phyloP scores from a whole-genome alignment of 2,329 filamentous ascomycete species.

The Chrysoporthe deuterocubensis region DNA sequence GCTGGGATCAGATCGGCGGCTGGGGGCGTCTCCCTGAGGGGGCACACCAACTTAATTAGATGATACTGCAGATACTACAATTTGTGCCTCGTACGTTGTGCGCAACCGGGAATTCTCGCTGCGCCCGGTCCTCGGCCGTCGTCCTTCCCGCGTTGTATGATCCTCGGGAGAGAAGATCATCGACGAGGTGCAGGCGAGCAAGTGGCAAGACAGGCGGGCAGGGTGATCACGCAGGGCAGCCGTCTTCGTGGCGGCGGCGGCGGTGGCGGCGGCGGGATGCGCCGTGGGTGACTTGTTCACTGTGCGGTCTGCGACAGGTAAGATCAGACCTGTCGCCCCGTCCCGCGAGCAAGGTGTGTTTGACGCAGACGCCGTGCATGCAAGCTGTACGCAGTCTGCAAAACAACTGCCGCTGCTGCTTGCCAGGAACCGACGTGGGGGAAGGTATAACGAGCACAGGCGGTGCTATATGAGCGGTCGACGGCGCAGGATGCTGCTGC shows the following conservation, averaged over 20 bases:
- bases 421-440: slow-evolving; percentile 16
- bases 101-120: too few relatives aligned
- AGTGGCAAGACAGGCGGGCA: not conserved
- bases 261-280: too few relatives aligned
- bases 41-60: not conserved
- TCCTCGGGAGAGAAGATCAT: not conserved
- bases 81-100: not conserved
- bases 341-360: slow-evolving; percentile 10
- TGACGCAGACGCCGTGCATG: slow-evolving; percentile 9
- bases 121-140: too few relatives aligned
- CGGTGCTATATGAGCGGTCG: slow-evolving; percentile 15
- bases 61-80: not conserved
- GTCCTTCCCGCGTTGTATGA: not conserved
- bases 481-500: slow-evolving; percentile 19
- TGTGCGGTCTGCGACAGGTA: not conserved
- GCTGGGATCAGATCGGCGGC: not conserved
- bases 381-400: not conserved
- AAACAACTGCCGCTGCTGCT: slow-evolving; percentile 22
- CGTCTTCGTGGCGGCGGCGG: too few relatives aligned
- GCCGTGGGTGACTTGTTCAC: not conserved
- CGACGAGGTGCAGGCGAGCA: not conserved
- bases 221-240: too few relatives aligned
- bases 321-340: slow-evolving; percentile 13
- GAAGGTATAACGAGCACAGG: not conserved
- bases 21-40: not conserved